Evolutionary conservation across 495 filamentous ascomycete species (phyloP).

Genomic region (Penicillium paradoxum): DNA sequence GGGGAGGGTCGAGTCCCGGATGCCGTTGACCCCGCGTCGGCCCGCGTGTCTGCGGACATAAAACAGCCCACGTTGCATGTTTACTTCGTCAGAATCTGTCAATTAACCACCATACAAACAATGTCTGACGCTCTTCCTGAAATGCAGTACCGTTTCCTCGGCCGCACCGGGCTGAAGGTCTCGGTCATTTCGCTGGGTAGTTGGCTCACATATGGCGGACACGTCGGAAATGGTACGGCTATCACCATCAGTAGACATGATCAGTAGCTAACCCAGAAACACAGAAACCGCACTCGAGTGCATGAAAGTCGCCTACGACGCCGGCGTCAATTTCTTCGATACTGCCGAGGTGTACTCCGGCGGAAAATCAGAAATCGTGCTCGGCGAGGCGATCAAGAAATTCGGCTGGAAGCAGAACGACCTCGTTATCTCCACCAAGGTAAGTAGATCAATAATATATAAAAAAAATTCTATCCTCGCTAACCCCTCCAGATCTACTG

Average conservation of each 20-base stretch:
- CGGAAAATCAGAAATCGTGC: slow-evolving; percentile 67
- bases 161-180: slow-evolving; percentile 69
- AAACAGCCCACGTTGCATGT: too few species aligned
- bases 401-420: slow-evolving; percentile 69
- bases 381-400: slow-evolving; percentile 64
- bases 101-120: neutral
- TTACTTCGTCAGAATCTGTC: too few species aligned
- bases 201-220: slow-evolving; percentile 74
- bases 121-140: slow-evolving; percentile 43
- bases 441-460: slow-evolving; percentile 25
- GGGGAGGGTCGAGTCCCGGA: neutral
- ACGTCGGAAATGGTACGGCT: slow-evolving; percentile 59
- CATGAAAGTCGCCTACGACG: slow-evolving; percentile 71
- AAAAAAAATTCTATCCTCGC: neutral
- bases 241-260: neutral
- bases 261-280: neutral
- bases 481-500: slow-evolving; percentile 54
- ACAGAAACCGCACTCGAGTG: slow-evolving; percentile 60
- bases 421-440: slow-evolving; percentile 81
- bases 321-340: slow-evolving; percentile 71
- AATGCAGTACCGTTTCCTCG: slow-evolving; percentile 74
- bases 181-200: slow-evolving; percentile 70
- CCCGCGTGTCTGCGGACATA: neutral
- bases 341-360: slow-evolving; percentile 44
- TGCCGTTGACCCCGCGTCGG: slow-evolving; percentile 15